phyloP scores from a whole-genome alignment of 2,329 filamentous ascomycete genomes.

The Lasiodiplodia sp. region DNA sequence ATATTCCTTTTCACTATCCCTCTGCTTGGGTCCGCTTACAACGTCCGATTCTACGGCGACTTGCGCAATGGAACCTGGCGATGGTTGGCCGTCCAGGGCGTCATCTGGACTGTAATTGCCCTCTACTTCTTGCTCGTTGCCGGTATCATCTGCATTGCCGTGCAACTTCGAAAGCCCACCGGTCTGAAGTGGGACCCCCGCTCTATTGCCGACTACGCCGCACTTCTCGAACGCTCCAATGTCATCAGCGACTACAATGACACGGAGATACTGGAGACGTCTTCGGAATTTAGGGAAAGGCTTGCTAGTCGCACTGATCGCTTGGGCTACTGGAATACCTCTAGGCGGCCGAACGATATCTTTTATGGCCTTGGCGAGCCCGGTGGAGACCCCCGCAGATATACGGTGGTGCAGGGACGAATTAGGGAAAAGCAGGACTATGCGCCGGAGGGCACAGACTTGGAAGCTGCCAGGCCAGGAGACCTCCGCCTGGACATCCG shows the following conservation, averaged over 20 bases:
- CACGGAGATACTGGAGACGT: constrained; percentile 66
- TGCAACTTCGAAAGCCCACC: constrained; percentile 71
- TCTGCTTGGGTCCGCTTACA: constrained; percentile 79
- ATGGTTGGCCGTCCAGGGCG: constrained; percentile 79
- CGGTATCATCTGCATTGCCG: constrained; percentile 61
- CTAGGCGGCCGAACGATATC: constrained; percentile 67
- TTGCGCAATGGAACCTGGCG: constrained; percentile 68
- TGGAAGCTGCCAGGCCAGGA: constrained; percentile 40
- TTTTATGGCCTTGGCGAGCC: constrained; percentile 83
- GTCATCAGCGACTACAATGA: constrained; percentile 74
- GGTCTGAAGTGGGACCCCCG: constrained; percentile 86
- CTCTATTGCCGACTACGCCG: constrained; percentile 80
- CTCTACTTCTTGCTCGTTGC: constrained; percentile 74
- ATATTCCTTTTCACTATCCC: constrained; percentile 80
- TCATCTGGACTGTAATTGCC: constrained; percentile 79
- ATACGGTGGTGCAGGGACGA: constrained; percentile 58
- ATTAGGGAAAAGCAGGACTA: constrained; percentile 51
- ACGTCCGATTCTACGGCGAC: constrained; percentile 68
- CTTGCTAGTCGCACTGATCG: constrained; percentile 68
- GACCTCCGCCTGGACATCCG: constrained; percentile 61
- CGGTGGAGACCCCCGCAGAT: constrained; percentile 59
- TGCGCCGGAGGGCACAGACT: constrained; percentile 40
- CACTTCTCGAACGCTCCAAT: constrained; percentile 81
- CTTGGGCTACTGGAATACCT: constrained; percentile 86
- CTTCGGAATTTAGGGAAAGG: constrained; percentile 62